A percentile compares a stretch with the other conserved stretches of the same genome.
These are phyloP conservation scores for Pleurotus tuber-regium DNA, from an alignment of 768 basidiomycete genomes.

Conservation along the genomic window DNA sequence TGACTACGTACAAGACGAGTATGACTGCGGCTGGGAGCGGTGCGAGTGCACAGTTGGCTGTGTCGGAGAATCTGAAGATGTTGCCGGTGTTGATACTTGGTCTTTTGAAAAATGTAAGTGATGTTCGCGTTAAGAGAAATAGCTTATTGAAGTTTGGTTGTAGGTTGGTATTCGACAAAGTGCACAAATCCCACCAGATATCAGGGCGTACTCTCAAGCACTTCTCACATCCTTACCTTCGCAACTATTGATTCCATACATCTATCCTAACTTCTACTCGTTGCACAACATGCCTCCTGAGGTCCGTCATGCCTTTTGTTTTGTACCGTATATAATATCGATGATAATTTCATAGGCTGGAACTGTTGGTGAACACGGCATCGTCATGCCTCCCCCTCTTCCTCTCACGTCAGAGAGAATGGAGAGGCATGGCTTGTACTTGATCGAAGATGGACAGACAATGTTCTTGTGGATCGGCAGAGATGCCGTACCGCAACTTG, in stretches of 20 bases:
- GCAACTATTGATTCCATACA: constrained; percentile 88
- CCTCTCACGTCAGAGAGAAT: constrained; percentile 94
- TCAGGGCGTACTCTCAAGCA: constrained; percentile 92
- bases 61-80: constrained; percentile 94
- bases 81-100: constrained; percentile 88
- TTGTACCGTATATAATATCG: not conserved
- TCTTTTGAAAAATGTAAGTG: constrained; percentile 85
- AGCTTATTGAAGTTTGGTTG: constrained; percentile 7
- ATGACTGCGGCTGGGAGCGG: constrained; percentile 95
- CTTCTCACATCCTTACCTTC: constrained; percentile 89
- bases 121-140: not conserved
- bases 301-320: constrained; percentile 36
- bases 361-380: constrained; percentile 84
- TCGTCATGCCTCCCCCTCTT: constrained; percentile 83
- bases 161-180: constrained; percentile 95
- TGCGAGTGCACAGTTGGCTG: constrained; percentile 89
- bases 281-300: constrained; percentile 95
- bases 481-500: constrained; percentile 93
- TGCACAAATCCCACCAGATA: constrained; percentile 94
- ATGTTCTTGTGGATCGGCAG: constrained; percentile 99
- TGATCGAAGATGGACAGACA: constrained; percentile 97
- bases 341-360: constrained; percentile 57
- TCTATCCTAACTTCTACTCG: constrained; percentile 94
- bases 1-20: constrained; percentile 89
- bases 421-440: constrained; percentile 91